Conservation (phyloP, 345 rosid genomes). For the Stellera chamaejasme region DNA sequence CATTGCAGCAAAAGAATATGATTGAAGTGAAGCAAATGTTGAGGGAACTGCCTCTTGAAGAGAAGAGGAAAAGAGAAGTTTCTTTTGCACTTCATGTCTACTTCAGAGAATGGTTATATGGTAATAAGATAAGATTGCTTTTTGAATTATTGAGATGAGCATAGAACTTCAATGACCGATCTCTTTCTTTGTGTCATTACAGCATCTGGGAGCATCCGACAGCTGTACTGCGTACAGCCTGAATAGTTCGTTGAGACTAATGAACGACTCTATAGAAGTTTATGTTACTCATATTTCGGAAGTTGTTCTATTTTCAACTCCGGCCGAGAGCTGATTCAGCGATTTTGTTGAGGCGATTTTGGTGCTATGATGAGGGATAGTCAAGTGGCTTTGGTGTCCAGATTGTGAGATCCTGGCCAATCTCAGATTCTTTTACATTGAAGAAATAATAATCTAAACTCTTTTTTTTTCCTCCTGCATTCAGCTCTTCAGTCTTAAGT, state of each 20-base stretch:
- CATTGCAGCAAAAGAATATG: conserved; percentile 51
- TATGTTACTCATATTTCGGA: neutral
- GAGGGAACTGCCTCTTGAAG: conserved; percentile 68
- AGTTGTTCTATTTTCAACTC: too few relatives aligned
- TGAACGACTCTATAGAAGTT: neutral
- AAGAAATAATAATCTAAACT: too few relatives aligned
- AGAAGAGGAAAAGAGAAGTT: conserved; percentile 67
- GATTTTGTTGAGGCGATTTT: too few relatives aligned
- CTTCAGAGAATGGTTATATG: conserved; percentile 90
- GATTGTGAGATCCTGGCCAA: too few relatives aligned
- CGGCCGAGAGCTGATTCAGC: too few relatives aligned
- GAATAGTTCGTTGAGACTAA: conserved; percentile 24
- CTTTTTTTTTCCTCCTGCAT: too few relatives aligned
- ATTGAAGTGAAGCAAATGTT: conserved; percentile 56
- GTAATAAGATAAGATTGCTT: conserved; percentile 26
- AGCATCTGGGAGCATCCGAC: conserved; percentile 93
- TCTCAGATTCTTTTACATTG: too few relatives aligned
- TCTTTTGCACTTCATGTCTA: conserved; percentile 72
- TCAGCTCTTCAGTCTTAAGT: too few relatives aligned
- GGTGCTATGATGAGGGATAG: too few relatives aligned
- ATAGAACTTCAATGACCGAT: neutral
- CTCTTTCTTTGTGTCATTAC: conserved; percentile 8
- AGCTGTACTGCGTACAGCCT: conserved; percentile 86
- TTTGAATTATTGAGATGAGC: neutral
- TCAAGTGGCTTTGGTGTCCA: too few relatives aligned